Evolutionary conservation across 345 rosid species (phyloP), one percentile per base, ranked within the genome.

Genomic region (Ailanthus altissimus): DNA sequence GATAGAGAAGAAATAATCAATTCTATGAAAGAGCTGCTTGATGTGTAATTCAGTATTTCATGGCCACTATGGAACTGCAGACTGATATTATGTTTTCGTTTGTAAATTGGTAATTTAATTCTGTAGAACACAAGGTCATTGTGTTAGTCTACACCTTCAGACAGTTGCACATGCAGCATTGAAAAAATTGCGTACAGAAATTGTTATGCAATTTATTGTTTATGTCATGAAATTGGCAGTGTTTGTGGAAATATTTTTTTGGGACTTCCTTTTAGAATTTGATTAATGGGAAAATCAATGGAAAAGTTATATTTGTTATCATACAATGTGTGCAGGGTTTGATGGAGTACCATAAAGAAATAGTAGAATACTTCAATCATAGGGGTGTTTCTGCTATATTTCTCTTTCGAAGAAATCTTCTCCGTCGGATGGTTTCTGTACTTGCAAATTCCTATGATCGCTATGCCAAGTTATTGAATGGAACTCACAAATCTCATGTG

Each of bases 401-500:
- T 81, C 85, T 96, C 25, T 90, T 96, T 56, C 85, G 99, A 54
- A 89, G 86, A 85, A 93, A 96, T 80, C 85, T 88, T 67, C 74
- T 96, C 70, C 90, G 97, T 23, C 90, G 98, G 68, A 85, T 93
- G 97, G 92, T 96, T 75, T 96, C 99, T 28, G 81, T 91, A 74
- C 80, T 90, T 51, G 94, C 98, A 4, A 96, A 96, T 84, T 91
- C 97, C 70, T 86, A 91, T 81, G 99, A 96, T 62, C 93, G 91
- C 38, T 66, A 84, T 61, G 98, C 98, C 60, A 96, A 92, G 88
- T 80, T 90, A 67, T 84, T 96, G 86, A 93, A 96, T 81, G 99
- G 99, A 68, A 92, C 93, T 70, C 99, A 96, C 79, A 92, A 92
- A 85, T 91, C 99, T 81, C 99, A 96, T 82, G 99, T 96, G 78